phyloP scores from a whole-genome alignment of 2,329 filamentous ascomycete species.

The Aspergillus sp. region DNA sequence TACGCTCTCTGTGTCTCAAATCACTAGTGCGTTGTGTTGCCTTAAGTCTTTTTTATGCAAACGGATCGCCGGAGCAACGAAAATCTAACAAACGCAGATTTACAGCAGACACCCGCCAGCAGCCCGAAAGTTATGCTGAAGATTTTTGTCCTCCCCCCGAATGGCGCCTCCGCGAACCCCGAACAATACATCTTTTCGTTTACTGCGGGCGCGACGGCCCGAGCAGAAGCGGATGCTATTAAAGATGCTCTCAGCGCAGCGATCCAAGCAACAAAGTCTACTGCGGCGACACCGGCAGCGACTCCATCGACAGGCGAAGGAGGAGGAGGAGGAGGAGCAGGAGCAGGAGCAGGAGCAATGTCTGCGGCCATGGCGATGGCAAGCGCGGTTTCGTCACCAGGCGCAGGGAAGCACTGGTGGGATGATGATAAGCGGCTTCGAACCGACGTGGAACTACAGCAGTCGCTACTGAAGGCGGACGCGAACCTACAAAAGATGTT shows the following conservation, averaged over 20 bases:
- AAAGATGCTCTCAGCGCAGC: conserved; percentile 77
- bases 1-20: conserved; percentile 69
- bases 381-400: conserved; percentile 59
- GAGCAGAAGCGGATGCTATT: conserved; percentile 79
- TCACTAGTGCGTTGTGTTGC: conserved; percentile 67
- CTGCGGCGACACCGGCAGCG: conserved; percentile 30
- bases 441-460: conserved; percentile 77
- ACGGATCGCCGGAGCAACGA: neutral
- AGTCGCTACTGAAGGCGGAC: conserved; percentile 83
- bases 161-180: conserved; percentile 40
- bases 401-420: conserved; percentile 57
- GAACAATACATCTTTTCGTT: conserved; percentile 85
- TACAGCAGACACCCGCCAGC: conserved; percentile 91
- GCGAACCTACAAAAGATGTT: conserved; percentile 76
- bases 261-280: conserved; percentile 68
- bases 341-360: conserved; percentile 22
- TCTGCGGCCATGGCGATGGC: conserved; percentile 78
- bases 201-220: conserved; percentile 72
- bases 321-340: conserved; percentile 32
- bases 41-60: neutral
- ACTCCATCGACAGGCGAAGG: conserved; percentile 36
- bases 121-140: conserved; percentile 90
- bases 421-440: conserved; percentile 81
- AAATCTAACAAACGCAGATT: conserved; percentile 55
- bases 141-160: conserved; percentile 72